Conservation (phyloP, 2,329 filamentous ascomycete genomes). For the Talaromyces funiculosus region DNA sequence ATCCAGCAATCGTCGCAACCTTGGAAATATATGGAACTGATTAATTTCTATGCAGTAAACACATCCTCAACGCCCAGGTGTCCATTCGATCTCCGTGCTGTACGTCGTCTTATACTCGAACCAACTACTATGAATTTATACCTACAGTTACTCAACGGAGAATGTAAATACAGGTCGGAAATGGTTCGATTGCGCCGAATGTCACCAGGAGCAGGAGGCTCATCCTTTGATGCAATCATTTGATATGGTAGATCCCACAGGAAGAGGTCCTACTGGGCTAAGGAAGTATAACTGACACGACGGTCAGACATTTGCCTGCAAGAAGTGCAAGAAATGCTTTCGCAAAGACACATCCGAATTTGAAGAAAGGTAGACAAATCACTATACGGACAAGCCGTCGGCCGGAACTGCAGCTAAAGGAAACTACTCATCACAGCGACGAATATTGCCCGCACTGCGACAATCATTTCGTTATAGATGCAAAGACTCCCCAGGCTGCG, state of each 20-base stretch:
- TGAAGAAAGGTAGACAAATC: slow-evolving; percentile 61
- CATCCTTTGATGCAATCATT: slow-evolving; percentile 70
- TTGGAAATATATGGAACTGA: not conserved
- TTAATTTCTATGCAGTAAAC: slow-evolving; percentile 62
- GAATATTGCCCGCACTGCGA: slow-evolving; percentile 99
- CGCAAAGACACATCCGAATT: slow-evolving; percentile 88
- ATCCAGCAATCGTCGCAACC: not conserved
- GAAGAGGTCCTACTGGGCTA: not conserved
- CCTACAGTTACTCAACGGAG: not conserved
- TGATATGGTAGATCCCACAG: slow-evolving; percentile 63
- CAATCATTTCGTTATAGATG: slow-evolving; percentile 95
- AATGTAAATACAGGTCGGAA: slow-evolving; percentile 60
- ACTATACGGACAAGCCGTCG: not conserved
- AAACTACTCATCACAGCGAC: slow-evolving; percentile 51
- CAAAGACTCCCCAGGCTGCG: slow-evolving; percentile 72
- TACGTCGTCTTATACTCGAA: slow-evolving; percentile 42
- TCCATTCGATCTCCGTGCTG: slow-evolving; percentile 94
- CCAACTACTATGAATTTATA: not conserved
- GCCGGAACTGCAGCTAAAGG: not conserved
- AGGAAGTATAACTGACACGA: not conserved
- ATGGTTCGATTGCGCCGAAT: slow-evolving; percentile 98
- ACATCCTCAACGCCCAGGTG: slow-evolving; percentile 96
- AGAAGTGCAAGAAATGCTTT: slow-evolving; percentile 98
- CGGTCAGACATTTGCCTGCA: slow-evolving; percentile 72
- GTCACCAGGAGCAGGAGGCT: slow-evolving; percentile 73